phyloP scores from a whole-genome alignment of 2,329 filamentous ascomycete species.

The Epichloe uncinata region DNA sequence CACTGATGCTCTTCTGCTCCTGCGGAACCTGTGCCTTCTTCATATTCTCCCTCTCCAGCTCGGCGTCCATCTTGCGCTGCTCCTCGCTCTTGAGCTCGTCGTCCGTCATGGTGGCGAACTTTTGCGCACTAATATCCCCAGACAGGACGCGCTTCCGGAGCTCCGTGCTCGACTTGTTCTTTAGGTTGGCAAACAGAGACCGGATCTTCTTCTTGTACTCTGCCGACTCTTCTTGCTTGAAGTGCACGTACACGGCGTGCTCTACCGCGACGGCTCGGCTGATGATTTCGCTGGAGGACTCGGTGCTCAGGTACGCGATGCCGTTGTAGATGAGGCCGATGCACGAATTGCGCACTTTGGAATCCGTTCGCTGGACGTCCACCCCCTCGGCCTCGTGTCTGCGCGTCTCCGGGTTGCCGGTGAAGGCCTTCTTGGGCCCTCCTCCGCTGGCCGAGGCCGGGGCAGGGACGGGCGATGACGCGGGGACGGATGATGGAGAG shows the following conservation, averaged over 20 bases:
- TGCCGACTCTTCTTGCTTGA: constrained; percentile 51
- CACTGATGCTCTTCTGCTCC: constrained; percentile 80
- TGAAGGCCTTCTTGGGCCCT: constrained; percentile 32
- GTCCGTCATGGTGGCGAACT: constrained; percentile 75
- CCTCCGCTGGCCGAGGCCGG: constrained; percentile 32
- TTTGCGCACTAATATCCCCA: constrained; percentile 56
- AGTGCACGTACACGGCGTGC: constrained; percentile 55
- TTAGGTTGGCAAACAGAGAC: constrained; percentile 87
- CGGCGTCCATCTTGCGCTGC: constrained; percentile 60
- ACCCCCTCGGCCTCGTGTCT: constrained; percentile 72
- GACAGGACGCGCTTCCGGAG: constrained; percentile 64
- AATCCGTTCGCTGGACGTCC: constrained; percentile 61
- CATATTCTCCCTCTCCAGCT: constrained; percentile 85
- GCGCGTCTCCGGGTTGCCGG: constrained; percentile 63
- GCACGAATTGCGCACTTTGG: constrained; percentile 64
- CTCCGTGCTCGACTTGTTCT: constrained; percentile 74
- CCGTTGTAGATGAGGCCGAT: constrained; percentile 92
- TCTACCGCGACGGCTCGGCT: constrained; percentile 73
- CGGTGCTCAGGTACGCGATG: constrained; percentile 56
- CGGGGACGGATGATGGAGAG: constrained; percentile 29
- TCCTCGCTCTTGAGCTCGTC: constrained; percentile 85
- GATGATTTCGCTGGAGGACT: constrained; percentile 58
- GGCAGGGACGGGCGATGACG: constrained; percentile 32
- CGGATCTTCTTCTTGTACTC: constrained; percentile 83
- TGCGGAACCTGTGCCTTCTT: constrained; percentile 91